These are phyloP conservation scores for Blastobotrys ciferrii DNA, from an alignment of 1,139 yeast species.

Conservation along the genomic window DNA sequence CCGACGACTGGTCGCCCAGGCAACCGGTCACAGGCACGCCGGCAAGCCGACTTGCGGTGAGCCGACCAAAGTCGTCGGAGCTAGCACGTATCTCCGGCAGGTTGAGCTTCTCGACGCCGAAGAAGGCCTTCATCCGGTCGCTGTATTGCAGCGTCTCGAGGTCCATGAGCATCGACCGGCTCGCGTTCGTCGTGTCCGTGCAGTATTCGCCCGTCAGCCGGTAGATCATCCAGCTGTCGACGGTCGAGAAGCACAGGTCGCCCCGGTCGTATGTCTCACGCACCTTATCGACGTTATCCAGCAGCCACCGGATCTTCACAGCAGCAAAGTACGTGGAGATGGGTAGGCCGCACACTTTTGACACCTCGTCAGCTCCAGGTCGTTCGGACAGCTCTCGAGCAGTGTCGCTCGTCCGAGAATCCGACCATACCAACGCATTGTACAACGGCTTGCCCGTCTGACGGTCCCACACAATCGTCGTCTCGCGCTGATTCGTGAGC, in stretches of 20 bases:
- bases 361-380: slow-evolving; percentile 60
- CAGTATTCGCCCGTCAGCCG: slow-evolving; percentile 75
- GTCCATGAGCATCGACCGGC: slow-evolving; percentile 89
- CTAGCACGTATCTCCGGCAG: slow-evolving; percentile 82
- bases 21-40: slow-evolving; percentile 85
- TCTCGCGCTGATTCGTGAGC: slow-evolving; percentile 93
- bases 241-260: slow-evolving; percentile 87
- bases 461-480: slow-evolving; percentile 86
- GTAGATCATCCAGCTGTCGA: slow-evolving; percentile 91
- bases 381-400: slow-evolving; percentile 63
- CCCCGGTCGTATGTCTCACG: slow-evolving; percentile 69
- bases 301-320: slow-evolving; percentile 84
- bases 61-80: slow-evolving; percentile 69
- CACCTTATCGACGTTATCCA: slow-evolving; percentile 74
- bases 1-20: slow-evolving; percentile 92
- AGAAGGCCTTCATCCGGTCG: slow-evolving; percentile 68
- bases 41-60: slow-evolving; percentile 33
- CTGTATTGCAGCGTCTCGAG: slow-evolving; percentile 75
- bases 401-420: slow-evolving; percentile 77
- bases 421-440: slow-evolving; percentile 96
- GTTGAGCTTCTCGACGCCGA: slow-evolving; percentile 65
- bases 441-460: slow-evolving; percentile 79
- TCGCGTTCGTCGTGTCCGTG: slow-evolving; percentile 89
- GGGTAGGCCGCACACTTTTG: slow-evolving; percentile 78
- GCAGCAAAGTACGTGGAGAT: slow-evolving; percentile 90